Conservation (phyloP, 2,329 filamentous ascomycete species). For the Colletotrichum limetticola region DNA sequence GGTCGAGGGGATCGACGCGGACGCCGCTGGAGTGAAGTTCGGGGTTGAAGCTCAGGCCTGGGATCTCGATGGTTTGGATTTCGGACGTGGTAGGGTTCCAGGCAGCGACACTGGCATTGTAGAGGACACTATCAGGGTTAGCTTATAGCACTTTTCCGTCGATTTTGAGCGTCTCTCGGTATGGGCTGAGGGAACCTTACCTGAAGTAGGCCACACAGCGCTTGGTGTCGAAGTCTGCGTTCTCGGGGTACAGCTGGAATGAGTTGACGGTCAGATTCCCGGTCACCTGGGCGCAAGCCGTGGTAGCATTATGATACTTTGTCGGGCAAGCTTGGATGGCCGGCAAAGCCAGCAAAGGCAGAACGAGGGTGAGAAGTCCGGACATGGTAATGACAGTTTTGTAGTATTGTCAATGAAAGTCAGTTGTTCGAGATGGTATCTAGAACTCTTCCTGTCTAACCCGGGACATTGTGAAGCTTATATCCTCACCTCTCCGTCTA, state of each 20-base stretch:
- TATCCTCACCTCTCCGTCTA: neutral
- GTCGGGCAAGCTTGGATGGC: slow-evolving; percentile 12
- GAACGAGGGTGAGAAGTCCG: neutral
- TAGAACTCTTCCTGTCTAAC: neutral
- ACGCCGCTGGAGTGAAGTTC: slow-evolving; percentile 48
- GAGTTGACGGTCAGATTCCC: slow-evolving; percentile 23
- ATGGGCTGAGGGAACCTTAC: slow-evolving; percentile 8
- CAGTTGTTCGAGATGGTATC: neutral
- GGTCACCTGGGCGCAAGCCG: slow-evolving; percentile 2
- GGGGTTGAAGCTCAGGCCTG: slow-evolving; percentile 43
- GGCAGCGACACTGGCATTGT: slow-evolving; percentile 46
- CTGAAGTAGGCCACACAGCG: slow-evolving; percentile 37
- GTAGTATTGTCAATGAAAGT: neutral
- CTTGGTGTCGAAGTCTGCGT: slow-evolving; percentile 36
- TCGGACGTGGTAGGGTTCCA: slow-evolving; percentile 45
- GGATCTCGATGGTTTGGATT: slow-evolving; percentile 40
- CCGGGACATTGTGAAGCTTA: neutral
- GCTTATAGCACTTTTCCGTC: neutral
- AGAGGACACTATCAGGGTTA: slow-evolving; percentile 37
- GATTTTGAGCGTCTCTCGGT: neutral
- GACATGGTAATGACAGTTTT: neutral
- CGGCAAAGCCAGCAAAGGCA: slow-evolving; percentile 25
- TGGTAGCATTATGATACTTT: neutral
- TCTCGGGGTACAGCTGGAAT: slow-evolving; percentile 38
- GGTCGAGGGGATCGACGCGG: slow-evolving; percentile 45